Evolutionary conservation across 495 filamentous ascomycete genomes (phyloP).

Genomic region (Aspergillus ellipticus): DNA sequence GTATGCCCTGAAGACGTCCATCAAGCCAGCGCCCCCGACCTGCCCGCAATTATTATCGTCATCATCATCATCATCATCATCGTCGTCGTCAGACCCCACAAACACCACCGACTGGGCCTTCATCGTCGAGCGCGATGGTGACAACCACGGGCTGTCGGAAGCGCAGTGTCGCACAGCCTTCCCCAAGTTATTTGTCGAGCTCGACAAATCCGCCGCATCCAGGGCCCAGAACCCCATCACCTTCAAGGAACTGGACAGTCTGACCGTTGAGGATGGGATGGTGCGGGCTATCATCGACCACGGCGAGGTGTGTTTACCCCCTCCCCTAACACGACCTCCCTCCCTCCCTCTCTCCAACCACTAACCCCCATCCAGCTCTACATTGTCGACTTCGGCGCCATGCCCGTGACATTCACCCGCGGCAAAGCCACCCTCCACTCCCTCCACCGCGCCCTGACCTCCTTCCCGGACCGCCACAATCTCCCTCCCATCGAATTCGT

Average conservation of each 20-base stretch:
- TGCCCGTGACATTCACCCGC: conserved; percentile 32
- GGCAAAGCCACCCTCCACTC: conserved; percentile 39
- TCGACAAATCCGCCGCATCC: conserved; percentile 32
- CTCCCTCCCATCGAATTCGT: conserved; percentile 64
- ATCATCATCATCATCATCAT: neutral
- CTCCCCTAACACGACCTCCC: neutral
- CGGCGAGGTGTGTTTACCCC: conserved; percentile 35
- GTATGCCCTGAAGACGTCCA: conserved; percentile 23
- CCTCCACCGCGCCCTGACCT: conserved; percentile 34
- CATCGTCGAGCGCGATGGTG: conserved; percentile 27
- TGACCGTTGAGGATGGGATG: conserved; percentile 31
- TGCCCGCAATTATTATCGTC: neutral
- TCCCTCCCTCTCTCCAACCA: neutral
- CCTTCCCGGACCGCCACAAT: conserved; percentile 39
- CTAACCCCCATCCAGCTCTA: conserved; percentile 27
- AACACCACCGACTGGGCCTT: conserved; percentile 31
- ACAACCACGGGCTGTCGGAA: conserved; percentile 38
- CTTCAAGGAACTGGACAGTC: conserved; percentile 31
- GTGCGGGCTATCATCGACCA: conserved; percentile 38
- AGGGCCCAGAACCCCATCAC: conserved; percentile 20
- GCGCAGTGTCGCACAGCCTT: conserved; percentile 42
- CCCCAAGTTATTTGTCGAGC: conserved; percentile 42
- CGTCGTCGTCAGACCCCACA: neutral
- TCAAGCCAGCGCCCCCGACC: neutral
- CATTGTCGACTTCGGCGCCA: conserved; percentile 33